Conservation (phyloP, 768 basidiomycete genomes). For the Mrakia gelida region DNA sequence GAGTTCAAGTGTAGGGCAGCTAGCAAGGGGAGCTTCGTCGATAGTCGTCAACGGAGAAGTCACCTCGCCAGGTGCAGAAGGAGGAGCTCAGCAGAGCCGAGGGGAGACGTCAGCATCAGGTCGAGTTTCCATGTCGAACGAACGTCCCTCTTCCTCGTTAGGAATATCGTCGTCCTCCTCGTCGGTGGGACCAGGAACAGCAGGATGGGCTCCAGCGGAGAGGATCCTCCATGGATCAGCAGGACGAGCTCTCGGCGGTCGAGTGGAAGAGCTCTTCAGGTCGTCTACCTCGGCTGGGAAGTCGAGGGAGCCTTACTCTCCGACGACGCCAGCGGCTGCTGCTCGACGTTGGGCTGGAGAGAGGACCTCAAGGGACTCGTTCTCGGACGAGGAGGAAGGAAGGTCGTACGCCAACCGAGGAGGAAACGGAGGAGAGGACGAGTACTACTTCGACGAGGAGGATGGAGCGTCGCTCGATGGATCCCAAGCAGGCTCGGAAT, state of each 20-base stretch:
- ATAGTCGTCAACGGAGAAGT: conserved; percentile 5
- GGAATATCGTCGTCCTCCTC: not conserved
- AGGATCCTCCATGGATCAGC: not conserved
- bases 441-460: conserved; percentile 25
- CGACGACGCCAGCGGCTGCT: not conserved
- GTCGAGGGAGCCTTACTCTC: not conserved
- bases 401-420: not conserved
- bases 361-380: not conserved
- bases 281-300: not conserved
- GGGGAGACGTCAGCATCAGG: conserved; percentile 16
- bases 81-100: not conserved
- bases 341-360: conserved; percentile 7
- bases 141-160: not conserved
- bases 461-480: not conserved
- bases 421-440: conserved; percentile 9
- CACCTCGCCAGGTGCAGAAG: not conserved
- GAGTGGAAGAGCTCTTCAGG: conserved; percentile 10
- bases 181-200: not conserved
- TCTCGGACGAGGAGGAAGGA: conserved; percentile 12
- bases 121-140: not conserved
- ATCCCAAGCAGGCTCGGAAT: conserved; percentile 15
- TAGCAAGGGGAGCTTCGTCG: not conserved
- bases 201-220: conserved; percentile 5
- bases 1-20: not conserved
- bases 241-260: not conserved